phyloP scores from a whole-genome alignment of 73 alveolate genomes.

The Tetrahymena malaccensis region DNA sequence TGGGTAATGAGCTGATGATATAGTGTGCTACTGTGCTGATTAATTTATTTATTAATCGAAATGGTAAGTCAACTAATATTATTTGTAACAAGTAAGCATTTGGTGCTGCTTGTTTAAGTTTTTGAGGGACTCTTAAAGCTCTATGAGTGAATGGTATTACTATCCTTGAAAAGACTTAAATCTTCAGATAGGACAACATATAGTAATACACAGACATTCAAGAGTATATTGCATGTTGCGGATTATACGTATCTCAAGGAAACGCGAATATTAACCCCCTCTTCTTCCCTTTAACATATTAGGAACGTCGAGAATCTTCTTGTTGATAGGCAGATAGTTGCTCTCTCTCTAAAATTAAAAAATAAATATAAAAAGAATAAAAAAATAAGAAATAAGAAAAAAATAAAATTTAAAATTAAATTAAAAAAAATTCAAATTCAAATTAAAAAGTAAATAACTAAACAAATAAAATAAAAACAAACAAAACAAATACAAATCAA shows the following conservation, averaged over 20 bases:
- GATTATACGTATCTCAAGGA: not conserved
- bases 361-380: not conserved
- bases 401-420: not conserved
- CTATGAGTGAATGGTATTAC: not conserved
- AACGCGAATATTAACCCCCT: not conserved
- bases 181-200: not conserved
- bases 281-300: not conserved
- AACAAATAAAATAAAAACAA: not conserved
- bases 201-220: not conserved
- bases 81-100: not conserved
- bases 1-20: not conserved
- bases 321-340: not conserved
- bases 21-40: not conserved
- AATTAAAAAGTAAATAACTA: not conserved
- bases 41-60: not conserved
- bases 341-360: not conserved
- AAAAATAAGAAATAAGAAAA: not conserved
- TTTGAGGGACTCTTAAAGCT: not conserved
- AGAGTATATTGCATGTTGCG: not conserved
- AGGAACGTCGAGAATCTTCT: not conserved
- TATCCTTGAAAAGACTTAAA: not conserved
- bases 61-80: not conserved
- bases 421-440: not conserved
- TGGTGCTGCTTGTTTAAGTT: slow-evolving; percentile 1
- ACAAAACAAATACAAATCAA: not conserved